Percentiles rank a stretch among this genome's conserved stretches.
phyloP scores from a whole-genome alignment of 352 stramenopile species.

The Phytophthora hybrid region DNA sequence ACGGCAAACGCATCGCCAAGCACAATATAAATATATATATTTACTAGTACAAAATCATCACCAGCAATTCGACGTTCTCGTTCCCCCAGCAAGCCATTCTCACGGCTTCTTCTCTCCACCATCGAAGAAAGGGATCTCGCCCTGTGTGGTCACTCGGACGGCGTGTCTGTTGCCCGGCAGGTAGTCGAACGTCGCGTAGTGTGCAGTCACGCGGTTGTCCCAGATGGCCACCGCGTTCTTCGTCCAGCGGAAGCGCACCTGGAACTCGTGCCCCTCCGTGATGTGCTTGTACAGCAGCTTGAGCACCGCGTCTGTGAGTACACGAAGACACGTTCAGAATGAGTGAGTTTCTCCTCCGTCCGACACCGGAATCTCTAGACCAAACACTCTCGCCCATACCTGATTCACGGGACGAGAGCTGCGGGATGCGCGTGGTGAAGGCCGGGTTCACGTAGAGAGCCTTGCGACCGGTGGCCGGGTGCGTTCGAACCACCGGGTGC shows the following conservation, averaged over 20 bases:
- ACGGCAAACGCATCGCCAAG: too few species aligned
- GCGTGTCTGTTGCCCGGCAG: conserved; percentile 1
- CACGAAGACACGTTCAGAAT: not conserved
- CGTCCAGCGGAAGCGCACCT: conserved; percentile 2
- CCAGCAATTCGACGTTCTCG: too few species aligned
- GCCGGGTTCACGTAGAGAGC: conserved; percentile 5
- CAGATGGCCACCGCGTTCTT: conserved; percentile 4
- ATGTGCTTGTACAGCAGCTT: conserved; percentile 6
- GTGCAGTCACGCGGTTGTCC: not conserved
- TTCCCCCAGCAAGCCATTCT: not conserved
- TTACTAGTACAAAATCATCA: too few species aligned
- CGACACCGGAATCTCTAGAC: too few species aligned
- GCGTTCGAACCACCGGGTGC: conserved; percentile 1
- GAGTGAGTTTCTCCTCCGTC: too few species aligned
- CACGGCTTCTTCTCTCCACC: not conserved
- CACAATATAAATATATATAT: too few species aligned
- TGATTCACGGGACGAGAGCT: conserved; percentile 3
- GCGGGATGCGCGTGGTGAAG: not conserved
- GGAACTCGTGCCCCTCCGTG: conserved; percentile 1
- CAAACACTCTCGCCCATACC: not conserved
- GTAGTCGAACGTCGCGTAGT: conserved; percentile 4
- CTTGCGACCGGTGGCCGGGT: conserved; percentile 1
- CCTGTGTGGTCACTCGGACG: conserved; percentile 1
- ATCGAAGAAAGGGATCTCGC: not conserved
- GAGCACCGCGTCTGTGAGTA: not conserved